Percentiles rank a stretch among this genome's conserved stretches.
phyloP scores from a whole-genome alignment of 768 basidiomycete genomes.

The Macrolepiota albuminosa region DNA sequence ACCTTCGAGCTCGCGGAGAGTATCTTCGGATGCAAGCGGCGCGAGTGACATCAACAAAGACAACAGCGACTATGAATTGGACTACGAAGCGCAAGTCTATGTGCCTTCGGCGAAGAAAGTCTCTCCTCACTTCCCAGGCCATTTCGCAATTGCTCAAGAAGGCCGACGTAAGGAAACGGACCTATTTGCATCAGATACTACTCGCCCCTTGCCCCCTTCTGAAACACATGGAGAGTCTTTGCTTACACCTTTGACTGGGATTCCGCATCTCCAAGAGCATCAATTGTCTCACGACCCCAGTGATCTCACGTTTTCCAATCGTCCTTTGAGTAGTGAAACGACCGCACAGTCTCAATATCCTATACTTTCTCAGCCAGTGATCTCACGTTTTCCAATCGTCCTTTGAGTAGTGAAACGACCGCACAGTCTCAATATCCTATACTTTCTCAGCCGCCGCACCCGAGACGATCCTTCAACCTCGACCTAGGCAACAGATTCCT shows the following conservation, averaged over 20 bases:
- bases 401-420: neutral
- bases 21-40: neutral
- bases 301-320: neutral
- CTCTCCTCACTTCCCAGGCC: neutral
- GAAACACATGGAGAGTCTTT: neutral
- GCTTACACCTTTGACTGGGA: too few species aligned
- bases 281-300: neutral
- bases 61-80: neutral
- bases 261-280: neutral
- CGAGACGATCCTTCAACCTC: neutral
- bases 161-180: constrained; percentile 1
- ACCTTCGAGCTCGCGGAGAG: neutral
- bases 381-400: neutral
- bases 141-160: neutral
- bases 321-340: neutral
- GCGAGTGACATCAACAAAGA: neutral
- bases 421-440: neutral
- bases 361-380: neutral
- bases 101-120: neutral
- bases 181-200: neutral
- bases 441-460: neutral
- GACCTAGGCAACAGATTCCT: neutral
- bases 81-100: neutral
- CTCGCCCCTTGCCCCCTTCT: neutral
- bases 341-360: neutral